These are phyloP conservation scores for Paecilomyces dactylethromorphus DNA, from an alignment of 2,329 filamentous ascomycete species.

Conservation along the genomic window DNA sequence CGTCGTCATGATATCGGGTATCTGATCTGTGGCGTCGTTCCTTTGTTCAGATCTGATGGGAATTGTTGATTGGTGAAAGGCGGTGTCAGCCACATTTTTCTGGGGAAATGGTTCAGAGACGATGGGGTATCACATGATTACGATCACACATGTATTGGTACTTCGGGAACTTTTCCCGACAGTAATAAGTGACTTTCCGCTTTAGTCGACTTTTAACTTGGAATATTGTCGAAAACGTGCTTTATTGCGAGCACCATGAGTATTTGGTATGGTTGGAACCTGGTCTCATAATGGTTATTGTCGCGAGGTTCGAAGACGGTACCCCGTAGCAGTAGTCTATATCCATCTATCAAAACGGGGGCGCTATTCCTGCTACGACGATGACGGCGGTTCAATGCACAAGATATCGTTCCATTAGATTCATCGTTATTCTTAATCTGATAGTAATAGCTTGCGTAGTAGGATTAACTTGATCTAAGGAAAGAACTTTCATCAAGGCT, in stretches of 20 bases:
- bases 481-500: not conserved
- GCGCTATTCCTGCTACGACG: too few species aligned
- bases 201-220: not conserved
- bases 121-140: not conserved
- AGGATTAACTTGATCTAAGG: not conserved
- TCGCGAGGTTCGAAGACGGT: not conserved
- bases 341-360: too few species aligned
- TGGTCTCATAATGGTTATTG: not conserved
- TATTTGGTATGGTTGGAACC: not conserved
- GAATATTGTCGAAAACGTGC: not conserved
- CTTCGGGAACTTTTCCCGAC: not conserved
- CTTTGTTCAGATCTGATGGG: constrained; percentile 2
- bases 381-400: too few species aligned
- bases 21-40: not conserved
- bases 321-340: not conserved
- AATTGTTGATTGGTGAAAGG: not conserved
- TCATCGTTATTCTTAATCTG: not conserved
- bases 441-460: not conserved
- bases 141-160: not conserved
- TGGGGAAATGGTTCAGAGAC: not conserved
- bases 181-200: not conserved
- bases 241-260: not conserved
- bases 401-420: too few species aligned
- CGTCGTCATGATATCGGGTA: not conserved
- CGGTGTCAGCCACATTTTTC: not conserved